These are phyloP conservation scores for Alectoria sarmentosa DNA, from an alignment of 495 filamentous ascomycete species.

Conservation along the genomic window DNA sequence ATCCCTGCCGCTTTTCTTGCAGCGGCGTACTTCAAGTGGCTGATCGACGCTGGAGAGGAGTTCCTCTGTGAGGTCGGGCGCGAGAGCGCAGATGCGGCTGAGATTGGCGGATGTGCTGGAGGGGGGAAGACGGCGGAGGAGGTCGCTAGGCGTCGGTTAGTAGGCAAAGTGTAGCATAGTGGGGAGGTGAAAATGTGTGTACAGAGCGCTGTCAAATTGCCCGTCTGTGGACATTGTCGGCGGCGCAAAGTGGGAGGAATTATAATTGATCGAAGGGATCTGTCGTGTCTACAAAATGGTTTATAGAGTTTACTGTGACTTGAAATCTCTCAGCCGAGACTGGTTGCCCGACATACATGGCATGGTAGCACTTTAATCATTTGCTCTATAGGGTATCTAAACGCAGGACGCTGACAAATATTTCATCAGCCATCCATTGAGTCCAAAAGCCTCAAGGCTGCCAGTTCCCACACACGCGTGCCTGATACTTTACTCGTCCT, in stretches of 20 bases:
- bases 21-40: constrained; percentile 79
- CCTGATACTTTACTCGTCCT: constrained; percentile 25
- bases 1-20: constrained; percentile 81
- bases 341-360: neutral
- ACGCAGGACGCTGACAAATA: constrained; percentile 12
- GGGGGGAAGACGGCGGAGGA: constrained; percentile 94
- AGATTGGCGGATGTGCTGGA: constrained; percentile 83
- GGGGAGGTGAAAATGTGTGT: constrained; percentile 24
- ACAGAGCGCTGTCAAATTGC: constrained; percentile 60
- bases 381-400: constrained; percentile 24
- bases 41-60: constrained; percentile 96
- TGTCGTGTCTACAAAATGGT: constrained; percentile 1
- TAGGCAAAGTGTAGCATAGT: constrained; percentile 9
- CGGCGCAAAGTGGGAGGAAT: constrained; percentile 2
- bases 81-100: constrained; percentile 71
- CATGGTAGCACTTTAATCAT: neutral
- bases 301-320: neutral
- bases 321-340: neutral
- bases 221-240: constrained; percentile 41
- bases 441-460: neutral
- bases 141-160: constrained; percentile 58
- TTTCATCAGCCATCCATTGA: neutral
- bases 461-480: neutral
- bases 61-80: constrained; percentile 91
- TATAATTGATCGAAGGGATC: neutral